These are phyloP conservation scores for Colletotrichum sp. DNA, from an alignment of 2,329 filamentous ascomycete genomes.

Conservation along the genomic window DNA sequence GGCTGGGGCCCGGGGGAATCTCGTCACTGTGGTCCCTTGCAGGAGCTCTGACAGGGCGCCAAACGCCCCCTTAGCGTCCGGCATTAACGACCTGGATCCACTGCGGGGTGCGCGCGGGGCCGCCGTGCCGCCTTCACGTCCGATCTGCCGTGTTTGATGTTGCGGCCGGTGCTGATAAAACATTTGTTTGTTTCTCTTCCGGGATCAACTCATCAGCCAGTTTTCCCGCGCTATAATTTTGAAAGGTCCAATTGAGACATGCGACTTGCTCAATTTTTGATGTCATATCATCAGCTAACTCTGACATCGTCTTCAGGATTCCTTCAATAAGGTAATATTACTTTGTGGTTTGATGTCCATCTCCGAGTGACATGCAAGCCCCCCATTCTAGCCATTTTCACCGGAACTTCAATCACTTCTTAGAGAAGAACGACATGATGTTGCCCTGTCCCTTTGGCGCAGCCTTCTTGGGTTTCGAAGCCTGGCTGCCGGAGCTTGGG, in stretches of 20 bases:
- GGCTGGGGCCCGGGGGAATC: background rate
- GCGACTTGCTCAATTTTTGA: background rate
- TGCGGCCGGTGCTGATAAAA: background rate
- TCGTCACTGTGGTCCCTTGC: constrained; percentile 19
- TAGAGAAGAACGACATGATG: constrained; percentile 92
- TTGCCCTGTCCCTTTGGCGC: constrained; percentile 73
- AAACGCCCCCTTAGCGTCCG: background rate
- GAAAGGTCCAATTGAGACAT: background rate
- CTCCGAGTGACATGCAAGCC: background rate
- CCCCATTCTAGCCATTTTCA: background rate
- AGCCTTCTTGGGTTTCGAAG: constrained; percentile 58
- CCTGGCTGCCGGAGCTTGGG: constrained; percentile 49
- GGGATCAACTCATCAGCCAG: background rate
- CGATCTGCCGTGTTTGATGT: background rate
- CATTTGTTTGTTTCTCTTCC: background rate
- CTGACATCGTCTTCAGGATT: background rate
- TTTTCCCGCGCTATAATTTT: background rate
- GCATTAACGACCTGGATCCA: background rate
- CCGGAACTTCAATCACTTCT: constrained; percentile 61
- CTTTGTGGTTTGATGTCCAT: background rate
- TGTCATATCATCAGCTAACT: background rate
- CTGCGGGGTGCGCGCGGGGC: constrained; percentile 13
- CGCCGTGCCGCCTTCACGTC: background rate
- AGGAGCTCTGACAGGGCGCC: constrained; percentile 14
- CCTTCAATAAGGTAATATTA: background rate